phyloP scores from a whole-genome alignment of 495 filamentous ascomycete species.

The Xylaria sp. region DNA sequence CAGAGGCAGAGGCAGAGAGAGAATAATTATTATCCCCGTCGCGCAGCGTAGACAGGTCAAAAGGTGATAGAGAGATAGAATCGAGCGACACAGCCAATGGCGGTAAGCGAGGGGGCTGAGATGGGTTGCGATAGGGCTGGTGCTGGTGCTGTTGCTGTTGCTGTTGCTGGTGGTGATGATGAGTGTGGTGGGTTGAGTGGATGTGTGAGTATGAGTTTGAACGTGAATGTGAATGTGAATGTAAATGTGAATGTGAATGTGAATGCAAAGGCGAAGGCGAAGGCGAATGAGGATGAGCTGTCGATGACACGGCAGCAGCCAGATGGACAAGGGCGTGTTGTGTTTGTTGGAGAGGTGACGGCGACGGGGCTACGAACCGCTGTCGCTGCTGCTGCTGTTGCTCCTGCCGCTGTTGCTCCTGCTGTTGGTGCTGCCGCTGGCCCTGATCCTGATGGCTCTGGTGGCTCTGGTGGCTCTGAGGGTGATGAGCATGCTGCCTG shows the following conservation, averaged over 20 bases:
- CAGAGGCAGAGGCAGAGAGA: constrained; percentile 17
- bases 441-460: neutral
- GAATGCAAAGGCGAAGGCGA: neutral
- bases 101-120: constrained; percentile 32
- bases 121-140: constrained; percentile 31
- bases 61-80: constrained; percentile 20
- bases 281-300: constrained; percentile 1
- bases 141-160: no score
- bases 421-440: constrained; percentile 8
- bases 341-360: constrained; percentile 14
- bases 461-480: no score
- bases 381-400: no score
- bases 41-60: neutral
- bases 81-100: constrained; percentile 28
- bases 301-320: constrained; percentile 1
- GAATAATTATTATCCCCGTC: constrained; percentile 18
- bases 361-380: neutral
- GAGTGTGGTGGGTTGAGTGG: constrained; percentile 10
- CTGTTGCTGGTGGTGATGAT: no score
- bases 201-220: neutral
- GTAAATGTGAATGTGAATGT: neutral
- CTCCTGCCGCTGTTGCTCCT: constrained; percentile 1
- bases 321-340: no score
- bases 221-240: neutral
- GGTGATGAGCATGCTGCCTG: constrained; percentile 1